Conservation (phyloP, 331 rosid genomes). For the Rhamnella rubrinervis region DNA sequence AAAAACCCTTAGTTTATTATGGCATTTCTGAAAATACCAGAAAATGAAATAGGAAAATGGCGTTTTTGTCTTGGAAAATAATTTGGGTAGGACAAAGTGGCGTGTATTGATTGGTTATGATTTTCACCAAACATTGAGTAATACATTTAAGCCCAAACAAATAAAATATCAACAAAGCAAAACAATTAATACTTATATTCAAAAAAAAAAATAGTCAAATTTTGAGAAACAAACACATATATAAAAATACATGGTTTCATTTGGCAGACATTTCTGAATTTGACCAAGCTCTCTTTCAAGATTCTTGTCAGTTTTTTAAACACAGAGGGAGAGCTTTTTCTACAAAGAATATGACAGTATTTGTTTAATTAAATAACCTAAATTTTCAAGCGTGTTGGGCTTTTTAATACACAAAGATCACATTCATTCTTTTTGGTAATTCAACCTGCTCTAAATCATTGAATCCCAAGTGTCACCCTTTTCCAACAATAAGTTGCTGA, state of each 20-base stretch:
- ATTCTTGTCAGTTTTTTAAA: not conserved
- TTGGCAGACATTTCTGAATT: conserved; percentile 22
- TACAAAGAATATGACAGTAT: conserved; percentile 3
- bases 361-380: not conserved
- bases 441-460: too few relatives aligned
- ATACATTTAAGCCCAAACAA: too few relatives aligned
- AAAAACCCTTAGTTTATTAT: not conserved
- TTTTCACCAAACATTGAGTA: too few relatives aligned
- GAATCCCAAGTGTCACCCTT: too few relatives aligned
- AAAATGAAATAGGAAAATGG: not conserved
- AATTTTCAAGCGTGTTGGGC: too few relatives aligned
- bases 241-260: conserved; percentile 2
- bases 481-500: too few relatives aligned
- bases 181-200: too few relatives aligned
- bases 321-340: not conserved
- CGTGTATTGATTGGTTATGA: not conserved
- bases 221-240: conserved; percentile 14
- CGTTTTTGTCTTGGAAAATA: not conserved
- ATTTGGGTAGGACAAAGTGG: not conserved
- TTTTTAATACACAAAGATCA: too few relatives aligned
- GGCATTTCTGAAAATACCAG: not conserved
- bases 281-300: conserved; percentile 24
- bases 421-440: too few relatives aligned
- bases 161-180: not conserved
- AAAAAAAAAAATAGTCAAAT: conserved; percentile 27